Percentiles rank a stretch among this genome's conserved stretches.
These are phyloP conservation scores for Sanguinoderma infundibulare DNA, from an alignment of 1,284 basidiomycete species.

Conservation along the genomic window DNA sequence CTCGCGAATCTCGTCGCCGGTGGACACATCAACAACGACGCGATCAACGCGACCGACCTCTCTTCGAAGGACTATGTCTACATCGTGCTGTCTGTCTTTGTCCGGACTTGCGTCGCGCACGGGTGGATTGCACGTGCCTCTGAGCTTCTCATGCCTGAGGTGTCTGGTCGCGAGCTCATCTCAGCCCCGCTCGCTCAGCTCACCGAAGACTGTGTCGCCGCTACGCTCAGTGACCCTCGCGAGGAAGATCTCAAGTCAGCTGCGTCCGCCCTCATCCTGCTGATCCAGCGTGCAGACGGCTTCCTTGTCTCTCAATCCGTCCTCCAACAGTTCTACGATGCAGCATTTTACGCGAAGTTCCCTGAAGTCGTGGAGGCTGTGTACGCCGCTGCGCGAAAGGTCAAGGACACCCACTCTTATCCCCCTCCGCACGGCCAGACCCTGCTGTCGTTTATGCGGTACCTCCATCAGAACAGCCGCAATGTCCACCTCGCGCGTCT, in stretches of 20 bases:
- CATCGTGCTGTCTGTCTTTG: slow-evolving; percentile 49
- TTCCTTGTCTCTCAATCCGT: slow-evolving; percentile 22
- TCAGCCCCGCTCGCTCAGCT: slow-evolving; percentile 17
- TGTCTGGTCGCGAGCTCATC: slow-evolving; percentile 6
- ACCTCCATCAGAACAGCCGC: slow-evolving; percentile 43
- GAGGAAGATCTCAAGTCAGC: slow-evolving; percentile 18
- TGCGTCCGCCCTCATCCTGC: slow-evolving; percentile 15
- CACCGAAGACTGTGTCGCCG: slow-evolving; percentile 18
- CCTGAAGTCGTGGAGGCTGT: slow-evolving; percentile 26
- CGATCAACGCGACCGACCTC: slow-evolving; percentile 40
- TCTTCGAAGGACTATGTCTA: slow-evolving; percentile 42
- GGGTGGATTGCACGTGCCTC: slow-evolving; percentile 48
- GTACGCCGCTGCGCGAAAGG: slow-evolving; percentile 38
- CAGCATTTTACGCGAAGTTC: slow-evolving; percentile 16
- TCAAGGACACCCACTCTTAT: slow-evolving; percentile 41
- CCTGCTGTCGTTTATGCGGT: slow-evolving; percentile 54
- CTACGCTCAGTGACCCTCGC: slow-evolving; percentile 24
- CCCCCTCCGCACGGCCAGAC: slow-evolving; percentile 50
- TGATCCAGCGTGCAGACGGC: slow-evolving; percentile 16
- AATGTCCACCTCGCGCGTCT: slow-evolving; percentile 44
- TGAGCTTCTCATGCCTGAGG: slow-evolving; percentile 34
- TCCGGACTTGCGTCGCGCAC: slow-evolving; percentile 54
- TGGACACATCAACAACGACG: slow-evolving; percentile 41
- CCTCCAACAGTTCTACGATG: slow-evolving; percentile 34
- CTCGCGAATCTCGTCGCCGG: slow-evolving; percentile 38